phyloP scores from a whole-genome alignment of 1,284 basidiomycete genomes.

The Porogramme epimiltina region DNA sequence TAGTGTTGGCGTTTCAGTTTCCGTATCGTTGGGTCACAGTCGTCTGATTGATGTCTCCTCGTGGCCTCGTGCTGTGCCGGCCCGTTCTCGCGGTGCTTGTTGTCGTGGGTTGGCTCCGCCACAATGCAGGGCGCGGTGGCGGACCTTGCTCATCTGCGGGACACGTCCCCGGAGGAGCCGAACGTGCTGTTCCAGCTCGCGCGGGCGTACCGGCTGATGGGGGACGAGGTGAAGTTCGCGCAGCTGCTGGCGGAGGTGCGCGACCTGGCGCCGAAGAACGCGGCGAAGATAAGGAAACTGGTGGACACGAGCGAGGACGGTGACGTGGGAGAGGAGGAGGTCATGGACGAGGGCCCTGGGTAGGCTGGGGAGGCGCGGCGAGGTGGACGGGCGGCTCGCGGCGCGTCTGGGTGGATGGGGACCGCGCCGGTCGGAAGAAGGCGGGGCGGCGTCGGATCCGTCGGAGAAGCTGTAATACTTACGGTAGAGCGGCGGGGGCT shows the following conservation, averaged over 20 bases:
- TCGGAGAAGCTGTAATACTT: no score
- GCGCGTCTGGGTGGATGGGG: no score
- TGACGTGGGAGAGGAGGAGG: constrained; percentile 51
- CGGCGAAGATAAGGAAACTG: constrained; percentile 76
- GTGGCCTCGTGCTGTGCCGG: constrained; percentile 32
- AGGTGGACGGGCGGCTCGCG: not conserved
- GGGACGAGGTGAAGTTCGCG: constrained; percentile 77
- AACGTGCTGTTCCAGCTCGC: constrained; percentile 96
- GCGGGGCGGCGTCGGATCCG: constrained; percentile 1
- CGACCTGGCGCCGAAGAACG: constrained; percentile 80
- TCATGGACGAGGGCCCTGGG: constrained; percentile 70
- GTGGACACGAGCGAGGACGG: constrained; percentile 72
- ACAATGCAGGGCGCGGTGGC: constrained; percentile 67
- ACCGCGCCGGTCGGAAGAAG: constrained; percentile 15
- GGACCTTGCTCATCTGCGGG: constrained; percentile 79
- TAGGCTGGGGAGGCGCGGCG: constrained; percentile 28
- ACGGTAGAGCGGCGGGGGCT: not conserved
- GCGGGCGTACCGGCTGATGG: constrained; percentile 81
- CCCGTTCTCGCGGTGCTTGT: constrained; percentile 13
- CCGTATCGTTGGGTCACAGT: constrained; percentile 15
- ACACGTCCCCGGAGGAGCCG: constrained; percentile 87
- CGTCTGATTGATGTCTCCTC: constrained; percentile 31
- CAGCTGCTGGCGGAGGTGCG: constrained; percentile 85
- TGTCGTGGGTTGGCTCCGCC: constrained; percentile 9
- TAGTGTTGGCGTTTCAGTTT: constrained; percentile 38